Conservation (phyloP, 2,329 filamentous ascomycete genomes). For the Bretziella fagacearum region DNA sequence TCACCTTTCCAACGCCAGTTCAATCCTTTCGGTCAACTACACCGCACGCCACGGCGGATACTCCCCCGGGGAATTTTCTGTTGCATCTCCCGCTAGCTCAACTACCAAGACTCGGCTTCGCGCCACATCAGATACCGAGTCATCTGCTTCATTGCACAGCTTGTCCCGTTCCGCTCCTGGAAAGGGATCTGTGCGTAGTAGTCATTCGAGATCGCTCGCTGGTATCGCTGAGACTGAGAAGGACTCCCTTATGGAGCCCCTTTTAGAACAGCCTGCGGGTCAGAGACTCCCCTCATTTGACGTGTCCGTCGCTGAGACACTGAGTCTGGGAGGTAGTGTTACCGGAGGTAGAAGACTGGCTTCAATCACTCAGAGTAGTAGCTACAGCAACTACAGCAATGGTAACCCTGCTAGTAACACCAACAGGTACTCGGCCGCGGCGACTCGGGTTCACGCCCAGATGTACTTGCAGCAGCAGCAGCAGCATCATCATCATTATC, state of each 20-base stretch:
- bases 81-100: conserved; percentile 51
- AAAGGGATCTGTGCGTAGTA: conserved; percentile 36
- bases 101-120: conserved; percentile 31
- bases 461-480: not conserved
- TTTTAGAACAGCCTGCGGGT: conserved; percentile 7
- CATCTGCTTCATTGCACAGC: conserved; percentile 19
- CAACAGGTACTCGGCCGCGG: not conserved
- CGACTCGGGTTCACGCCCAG: not conserved
- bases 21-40: conserved; percentile 54
- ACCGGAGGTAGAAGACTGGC: not conserved
- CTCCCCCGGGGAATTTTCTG: conserved; percentile 45
- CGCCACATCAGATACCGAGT: conserved; percentile 28
- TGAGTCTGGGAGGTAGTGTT: conserved; percentile 3
- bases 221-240: conserved; percentile 42
- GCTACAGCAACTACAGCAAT: not conserved
- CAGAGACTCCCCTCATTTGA: conserved; percentile 9
- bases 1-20: conserved; percentile 34
- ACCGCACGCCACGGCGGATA: conserved; percentile 50
- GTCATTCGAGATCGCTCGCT: conserved; percentile 33
- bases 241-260: conserved; percentile 15
- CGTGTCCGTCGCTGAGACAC: conserved; percentile 8
- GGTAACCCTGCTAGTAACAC: not conserved
- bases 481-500: not conserved
- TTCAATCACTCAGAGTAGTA: not conserved
- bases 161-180: conserved; percentile 36